phyloP scores from a whole-genome alignment of 2,329 filamentous ascomycete species.

The Monosporascus sp. region DNA sequence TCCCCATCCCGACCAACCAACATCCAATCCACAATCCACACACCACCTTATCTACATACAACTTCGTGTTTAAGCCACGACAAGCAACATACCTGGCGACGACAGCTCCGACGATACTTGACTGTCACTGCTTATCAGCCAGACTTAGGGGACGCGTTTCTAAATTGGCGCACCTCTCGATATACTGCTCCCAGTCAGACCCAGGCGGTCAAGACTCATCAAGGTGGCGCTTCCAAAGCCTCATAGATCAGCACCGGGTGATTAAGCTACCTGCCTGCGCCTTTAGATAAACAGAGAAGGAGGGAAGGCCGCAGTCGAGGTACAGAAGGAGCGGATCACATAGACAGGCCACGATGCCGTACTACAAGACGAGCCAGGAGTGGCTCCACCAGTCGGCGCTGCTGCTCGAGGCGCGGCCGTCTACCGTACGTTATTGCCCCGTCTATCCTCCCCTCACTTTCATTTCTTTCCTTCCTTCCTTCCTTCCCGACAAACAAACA shows the following conservation, averaged over 20 bases:
- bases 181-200: too few species aligned
- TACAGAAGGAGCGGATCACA: background rate
- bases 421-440: conserved; percentile 57
- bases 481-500: background rate
- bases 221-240: too few species aligned
- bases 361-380: conserved; percentile 76
- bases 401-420: conserved; percentile 79
- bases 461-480: background rate
- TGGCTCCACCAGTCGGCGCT: conserved; percentile 86
- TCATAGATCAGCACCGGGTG: too few species aligned
- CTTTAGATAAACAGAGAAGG: background rate
- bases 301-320: background rate
- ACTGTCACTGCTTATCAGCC: too few species aligned
- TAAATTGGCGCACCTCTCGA: too few species aligned
- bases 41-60: background rate
- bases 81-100: too few species aligned
- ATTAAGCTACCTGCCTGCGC: background rate
- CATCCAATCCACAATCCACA: background rate
- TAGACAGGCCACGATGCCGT: conserved; percentile 57
- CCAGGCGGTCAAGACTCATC: too few species aligned
- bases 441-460: conserved; percentile 1
- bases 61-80: background rate
- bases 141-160: too few species aligned
- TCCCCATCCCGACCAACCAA: background rate
- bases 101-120: too few species aligned